A percentile compares a stretch with the other conserved stretches of the same genome.
Evolutionary conservation across 345 rosid genomes (phyloP).

Genomic region (Psidium guajava): DNA sequence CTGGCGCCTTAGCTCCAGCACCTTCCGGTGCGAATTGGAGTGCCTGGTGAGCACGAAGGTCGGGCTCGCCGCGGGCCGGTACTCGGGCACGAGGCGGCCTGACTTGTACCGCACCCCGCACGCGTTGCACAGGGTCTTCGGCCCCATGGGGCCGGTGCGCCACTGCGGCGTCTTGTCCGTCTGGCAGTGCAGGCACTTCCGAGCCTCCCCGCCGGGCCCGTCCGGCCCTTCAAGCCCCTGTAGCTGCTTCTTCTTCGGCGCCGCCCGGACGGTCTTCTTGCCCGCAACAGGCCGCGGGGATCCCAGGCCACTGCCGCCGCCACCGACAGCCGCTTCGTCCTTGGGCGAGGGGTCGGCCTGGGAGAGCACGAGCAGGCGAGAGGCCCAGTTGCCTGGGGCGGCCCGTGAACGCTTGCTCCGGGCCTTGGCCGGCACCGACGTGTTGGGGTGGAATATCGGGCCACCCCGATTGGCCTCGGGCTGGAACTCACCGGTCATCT

Average conservation of each 20-base stretch:
- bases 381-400: constrained; percentile 75
- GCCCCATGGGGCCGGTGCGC: constrained; percentile 82
- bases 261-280: constrained; percentile 18
- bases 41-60: constrained; percentile 59
- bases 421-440: constrained; percentile 83
- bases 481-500: constrained; percentile 22
- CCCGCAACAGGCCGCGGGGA: background rate
- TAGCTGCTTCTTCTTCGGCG: constrained; percentile 35
- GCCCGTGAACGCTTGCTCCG: constrained; percentile 93
- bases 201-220: constrained; percentile 15
- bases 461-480: background rate
- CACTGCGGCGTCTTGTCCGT: constrained; percentile 83
- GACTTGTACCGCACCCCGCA: constrained; percentile 81
- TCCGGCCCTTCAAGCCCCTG: background rate
- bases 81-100: constrained; percentile 66
- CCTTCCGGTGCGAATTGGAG: constrained; percentile 73
- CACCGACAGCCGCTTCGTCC: background rate
- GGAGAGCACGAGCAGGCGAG: constrained; percentile 54
- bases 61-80: constrained; percentile 76
- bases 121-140: constrained; percentile 83
- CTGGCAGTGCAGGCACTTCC: constrained; percentile 62
- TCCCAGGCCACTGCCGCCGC: background rate
- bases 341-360: constrained; percentile 24
- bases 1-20: constrained; percentile 50
- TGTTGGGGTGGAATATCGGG: constrained; percentile 44